Evolutionary conservation across 1,284 basidiomycete species (phyloP), one percentile per base, ranked within the genome.

Genomic region (Trametes pubescens): DNA sequence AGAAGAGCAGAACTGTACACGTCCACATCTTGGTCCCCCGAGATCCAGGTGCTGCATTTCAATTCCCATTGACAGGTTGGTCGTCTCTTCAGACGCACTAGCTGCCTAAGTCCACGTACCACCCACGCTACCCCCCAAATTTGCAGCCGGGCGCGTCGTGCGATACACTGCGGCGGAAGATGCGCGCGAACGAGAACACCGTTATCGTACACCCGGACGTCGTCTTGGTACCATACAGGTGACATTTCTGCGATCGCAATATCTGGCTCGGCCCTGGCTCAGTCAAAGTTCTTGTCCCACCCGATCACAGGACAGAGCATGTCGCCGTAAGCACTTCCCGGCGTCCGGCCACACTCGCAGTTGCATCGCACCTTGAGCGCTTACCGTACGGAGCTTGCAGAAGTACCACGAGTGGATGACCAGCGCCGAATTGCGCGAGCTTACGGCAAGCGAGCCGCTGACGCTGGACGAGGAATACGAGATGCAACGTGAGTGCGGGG

Each of bases 341-440:
- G 32, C 38, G 14, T 18, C 14, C 58, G 51, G 35, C 34, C 51
- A 22, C 52, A 13, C 13, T 29, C 44, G 32, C 5, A 49, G 13
- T 13, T 21, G 44, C 35, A 16, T 57, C 13, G 35, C 24, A 32
- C 14, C 22, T 16, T 26, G 11, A 55, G 40, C 46, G 47, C 32
- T 59, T 21, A 62, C 37, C 21, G 54, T 43, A n/a, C 11, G 7
- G 32, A 35, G 34, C 61, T 52, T 55, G 35, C 66, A 96, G 93
- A 91, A 79, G 72, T 98, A 98, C 72, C 90, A 98, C 75, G 83
- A 86, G 71, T 99, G 96, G 96, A 98, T 99, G 96, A 81, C 86
- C 52, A 86, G 88, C 74, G 84, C 86, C 16, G 86, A 88, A 66
- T 80, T 99, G 55, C 85, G 90, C 55, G 84, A 88, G 66, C 81